These are phyloP conservation scores for Taphrina confusa DNA, from an alignment of 1,139 yeast species.

Conservation along the genomic window DNA sequence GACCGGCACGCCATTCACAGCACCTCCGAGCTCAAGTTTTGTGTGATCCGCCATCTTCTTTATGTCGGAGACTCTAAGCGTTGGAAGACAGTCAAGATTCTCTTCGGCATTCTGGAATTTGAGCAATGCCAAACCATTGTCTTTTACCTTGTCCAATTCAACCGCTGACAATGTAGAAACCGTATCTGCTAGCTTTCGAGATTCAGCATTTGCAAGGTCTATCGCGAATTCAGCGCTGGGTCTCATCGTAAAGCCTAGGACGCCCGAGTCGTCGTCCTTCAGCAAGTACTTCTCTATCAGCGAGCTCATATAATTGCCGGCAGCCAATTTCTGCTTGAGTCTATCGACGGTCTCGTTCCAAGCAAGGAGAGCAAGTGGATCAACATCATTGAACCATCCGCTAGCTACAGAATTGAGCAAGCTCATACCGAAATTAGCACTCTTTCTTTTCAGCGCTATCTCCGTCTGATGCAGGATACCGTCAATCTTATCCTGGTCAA, in stretches of 20 bases:
- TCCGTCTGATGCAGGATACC: constrained; percentile 90
- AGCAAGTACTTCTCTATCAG: constrained; percentile 59
- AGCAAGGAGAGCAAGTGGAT: constrained; percentile 66
- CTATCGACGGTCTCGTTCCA: constrained; percentile 61
- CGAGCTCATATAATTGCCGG: constrained; percentile 60
- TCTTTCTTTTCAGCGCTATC: constrained; percentile 77
- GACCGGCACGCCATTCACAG: constrained; percentile 40
- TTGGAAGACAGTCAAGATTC: constrained; percentile 77
- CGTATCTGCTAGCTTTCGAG: constrained; percentile 53
- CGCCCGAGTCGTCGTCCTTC: constrained; percentile 50
- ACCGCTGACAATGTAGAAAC: constrained; percentile 54
- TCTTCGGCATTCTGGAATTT: constrained; percentile 67
- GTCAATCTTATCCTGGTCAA: constrained; percentile 66
- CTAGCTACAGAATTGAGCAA: constrained; percentile 73
- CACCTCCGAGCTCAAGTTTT: constrained; percentile 43
- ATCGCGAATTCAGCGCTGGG: constrained; percentile 63
- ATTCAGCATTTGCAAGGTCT: constrained; percentile 59
- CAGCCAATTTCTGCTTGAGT: constrained; percentile 63
- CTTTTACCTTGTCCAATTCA: constrained; percentile 61
- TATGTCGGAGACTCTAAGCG: constrained; percentile 72
- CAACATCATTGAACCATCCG: constrained; percentile 77
- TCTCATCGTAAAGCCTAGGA: constrained; percentile 71
- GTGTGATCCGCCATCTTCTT: constrained; percentile 56
- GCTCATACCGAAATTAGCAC: constrained; percentile 85
- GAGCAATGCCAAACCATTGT: constrained; percentile 61